Evolutionary conservation across 169 alveolate species (phyloP).

Genomic region (Eimeria maxima): DNA sequence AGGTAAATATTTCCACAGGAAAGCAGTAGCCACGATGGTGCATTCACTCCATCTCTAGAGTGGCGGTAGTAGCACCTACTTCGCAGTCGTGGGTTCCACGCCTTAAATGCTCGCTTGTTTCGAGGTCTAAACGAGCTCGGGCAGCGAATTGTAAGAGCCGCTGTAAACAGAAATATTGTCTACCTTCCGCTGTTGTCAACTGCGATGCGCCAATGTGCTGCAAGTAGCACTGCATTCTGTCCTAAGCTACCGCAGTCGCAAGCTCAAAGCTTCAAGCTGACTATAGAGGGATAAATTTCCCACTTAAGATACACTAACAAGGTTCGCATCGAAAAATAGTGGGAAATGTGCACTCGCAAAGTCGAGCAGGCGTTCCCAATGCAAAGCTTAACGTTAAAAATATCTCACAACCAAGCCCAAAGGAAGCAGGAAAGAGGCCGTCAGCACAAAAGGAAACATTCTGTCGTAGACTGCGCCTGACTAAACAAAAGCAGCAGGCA

Average conservation of each 20-base stretch:
- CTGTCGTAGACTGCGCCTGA: slow-evolving; percentile 55
- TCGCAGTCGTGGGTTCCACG: not conserved
- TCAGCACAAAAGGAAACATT: slow-evolving; percentile 51
- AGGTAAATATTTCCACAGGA: not conserved
- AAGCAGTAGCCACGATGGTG: not conserved
- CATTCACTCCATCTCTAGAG: not conserved
- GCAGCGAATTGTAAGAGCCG: not conserved
- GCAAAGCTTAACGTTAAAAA: not conserved
- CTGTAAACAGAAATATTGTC: not conserved
- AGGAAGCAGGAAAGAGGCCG: slow-evolving; percentile 58
- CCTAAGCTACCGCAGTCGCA: not conserved
- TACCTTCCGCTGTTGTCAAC: not conserved
- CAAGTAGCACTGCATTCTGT: not conserved
- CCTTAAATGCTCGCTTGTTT: not conserved
- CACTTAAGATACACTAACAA: not conserved
- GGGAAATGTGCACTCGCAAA: not conserved
- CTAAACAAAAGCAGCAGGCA: not conserved
- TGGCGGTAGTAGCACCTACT: not conserved
- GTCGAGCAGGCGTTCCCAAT: not conserved
- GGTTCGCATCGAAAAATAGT: not conserved
- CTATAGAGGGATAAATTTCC: not conserved
- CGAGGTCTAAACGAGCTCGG: not conserved
- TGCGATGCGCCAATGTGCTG: not conserved
- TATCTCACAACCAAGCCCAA: slow-evolving; percentile 17
- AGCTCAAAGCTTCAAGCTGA: not conserved